Conservation (phyloP, 129 eudicot species). For the Kitagawia praeruptora region DNA sequence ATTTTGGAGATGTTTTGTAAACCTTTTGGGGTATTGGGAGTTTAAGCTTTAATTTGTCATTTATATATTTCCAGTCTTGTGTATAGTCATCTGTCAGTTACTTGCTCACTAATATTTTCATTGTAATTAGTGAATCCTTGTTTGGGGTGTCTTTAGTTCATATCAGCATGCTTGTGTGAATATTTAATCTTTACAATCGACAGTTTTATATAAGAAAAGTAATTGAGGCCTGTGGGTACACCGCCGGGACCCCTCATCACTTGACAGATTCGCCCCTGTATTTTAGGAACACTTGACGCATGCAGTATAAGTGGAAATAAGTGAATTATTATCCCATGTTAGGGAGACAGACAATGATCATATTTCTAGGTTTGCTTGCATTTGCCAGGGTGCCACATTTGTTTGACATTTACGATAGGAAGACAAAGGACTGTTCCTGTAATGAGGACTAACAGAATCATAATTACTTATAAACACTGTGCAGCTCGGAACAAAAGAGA, state of each 20-base stretch:
- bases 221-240: no score
- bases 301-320: neutral
- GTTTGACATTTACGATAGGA: neutral
- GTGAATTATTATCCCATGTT: neutral
- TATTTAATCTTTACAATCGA: neutral
- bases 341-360: neutral
- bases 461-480: slow-evolving; percentile 13
- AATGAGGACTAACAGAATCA: neutral
- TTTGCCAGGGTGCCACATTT: neutral
- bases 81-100: neutral
- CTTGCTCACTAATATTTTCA: neutral
- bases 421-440: neutral
- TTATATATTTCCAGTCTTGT: neutral
- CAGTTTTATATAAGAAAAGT: neutral
- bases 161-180: neutral
- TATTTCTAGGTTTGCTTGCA: neutral
- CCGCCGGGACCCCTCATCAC: neutral
- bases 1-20: neutral
- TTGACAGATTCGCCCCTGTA: neutral
- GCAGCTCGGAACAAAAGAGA: slow-evolving; percentile 66
- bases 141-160: neutral
- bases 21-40: neutral
- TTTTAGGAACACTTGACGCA: neutral
- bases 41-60: neutral
- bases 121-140: neutral